These are phyloP conservation scores for Hemisphaericaspora subhashii DNA, from an alignment of 1,139 yeast genomes.

Conservation along the genomic window DNA sequence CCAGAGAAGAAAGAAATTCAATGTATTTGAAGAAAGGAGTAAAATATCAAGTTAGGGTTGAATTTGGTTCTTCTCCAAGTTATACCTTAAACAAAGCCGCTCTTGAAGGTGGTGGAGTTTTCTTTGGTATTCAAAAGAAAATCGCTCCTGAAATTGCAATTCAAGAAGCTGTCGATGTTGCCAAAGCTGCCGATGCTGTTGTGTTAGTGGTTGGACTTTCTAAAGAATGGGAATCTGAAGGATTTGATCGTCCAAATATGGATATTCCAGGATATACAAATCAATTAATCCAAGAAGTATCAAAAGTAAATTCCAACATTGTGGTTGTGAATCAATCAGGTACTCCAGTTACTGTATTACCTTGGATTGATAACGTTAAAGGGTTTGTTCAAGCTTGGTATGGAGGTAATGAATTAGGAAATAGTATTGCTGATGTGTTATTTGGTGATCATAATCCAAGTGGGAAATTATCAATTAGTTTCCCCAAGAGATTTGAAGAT, in stretches of 20 bases:
- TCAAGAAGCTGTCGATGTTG: slow-evolving; percentile 28
- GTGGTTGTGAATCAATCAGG: slow-evolving; percentile 62
- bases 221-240: slow-evolving; percentile 41
- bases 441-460: slow-evolving; percentile 27
- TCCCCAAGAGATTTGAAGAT: slow-evolving; percentile 47
- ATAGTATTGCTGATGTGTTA: slow-evolving; percentile 25
- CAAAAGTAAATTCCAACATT: slow-evolving; percentile 50
- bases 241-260: slow-evolving; percentile 35
- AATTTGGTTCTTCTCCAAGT: slow-evolving; percentile 53
- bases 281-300: slow-evolving; percentile 44
- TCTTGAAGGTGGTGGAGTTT: slow-evolving; percentile 34
- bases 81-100: slow-evolving; percentile 22
- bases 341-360: slow-evolving; percentile 61
- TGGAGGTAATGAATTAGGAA: slow-evolving; percentile 33
- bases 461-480: slow-evolving; percentile 37
- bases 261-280: slow-evolving; percentile 50
- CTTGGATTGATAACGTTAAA: slow-evolving; percentile 50
- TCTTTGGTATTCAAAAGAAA: slow-evolving; percentile 26
- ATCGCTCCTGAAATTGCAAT: slow-evolving; percentile 25
- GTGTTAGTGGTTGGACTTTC: slow-evolving; percentile 42
- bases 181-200: slow-evolving; percentile 36
- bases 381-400: slow-evolving; percentile 53
- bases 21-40: slow-evolving; percentile 39
- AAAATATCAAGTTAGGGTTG: slow-evolving; percentile 41
- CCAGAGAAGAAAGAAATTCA: slow-evolving; percentile 42